These are phyloP conservation scores for Fusarium penzigii DNA, from an alignment of 2,329 filamentous ascomycete species.

Conservation along the genomic window DNA sequence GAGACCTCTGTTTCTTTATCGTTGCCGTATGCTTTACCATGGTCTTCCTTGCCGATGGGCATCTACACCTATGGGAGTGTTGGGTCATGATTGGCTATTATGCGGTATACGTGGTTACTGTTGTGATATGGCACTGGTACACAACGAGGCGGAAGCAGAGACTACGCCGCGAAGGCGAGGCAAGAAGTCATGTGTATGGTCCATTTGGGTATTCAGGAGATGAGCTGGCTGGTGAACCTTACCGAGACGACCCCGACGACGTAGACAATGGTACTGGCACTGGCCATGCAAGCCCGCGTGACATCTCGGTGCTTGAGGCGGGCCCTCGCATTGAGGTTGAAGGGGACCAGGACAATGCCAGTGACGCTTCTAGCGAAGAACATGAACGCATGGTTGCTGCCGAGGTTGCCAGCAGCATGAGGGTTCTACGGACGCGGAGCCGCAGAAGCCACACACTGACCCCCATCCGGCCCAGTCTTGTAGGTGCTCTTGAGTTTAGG, in stretches of 20 bases:
- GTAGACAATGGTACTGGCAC: slow-evolving; percentile 20
- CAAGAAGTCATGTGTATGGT: slow-evolving; percentile 72
- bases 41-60: slow-evolving; percentile 82
- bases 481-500: slow-evolving; percentile 91
- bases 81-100: slow-evolving; percentile 89
- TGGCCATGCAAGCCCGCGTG: slow-evolving; percentile 25
- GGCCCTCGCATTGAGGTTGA: slow-evolving; percentile 51
- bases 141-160: slow-evolving; percentile 61
- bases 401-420: slow-evolving; percentile 92
- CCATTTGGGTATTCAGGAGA: slow-evolving; percentile 51
- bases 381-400: slow-evolving; percentile 69
- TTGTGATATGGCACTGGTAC: slow-evolving; percentile 92
- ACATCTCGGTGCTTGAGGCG: slow-evolving; percentile 47
- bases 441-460: slow-evolving; percentile 73
- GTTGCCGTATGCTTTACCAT: slow-evolving; percentile 84
- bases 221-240: slow-evolving; percentile 57
- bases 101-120: slow-evolving; percentile 81
- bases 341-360: slow-evolving; percentile 40
- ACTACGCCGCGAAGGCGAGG: slow-evolving; percentile 67
- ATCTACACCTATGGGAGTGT: slow-evolving; percentile 86
- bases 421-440: slow-evolving; percentile 69
- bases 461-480: slow-evolving; percentile 87
- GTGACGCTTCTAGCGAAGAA: slow-evolving; percentile 52
- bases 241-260: slow-evolving; percentile 60
- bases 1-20: slow-evolving; percentile 92